A percentile compares a stretch with the other conserved stretches of the same genome.
Conservation (phyloP, 31 red algal genomes). For the Odonthalia washingtoniensis region DNA sequence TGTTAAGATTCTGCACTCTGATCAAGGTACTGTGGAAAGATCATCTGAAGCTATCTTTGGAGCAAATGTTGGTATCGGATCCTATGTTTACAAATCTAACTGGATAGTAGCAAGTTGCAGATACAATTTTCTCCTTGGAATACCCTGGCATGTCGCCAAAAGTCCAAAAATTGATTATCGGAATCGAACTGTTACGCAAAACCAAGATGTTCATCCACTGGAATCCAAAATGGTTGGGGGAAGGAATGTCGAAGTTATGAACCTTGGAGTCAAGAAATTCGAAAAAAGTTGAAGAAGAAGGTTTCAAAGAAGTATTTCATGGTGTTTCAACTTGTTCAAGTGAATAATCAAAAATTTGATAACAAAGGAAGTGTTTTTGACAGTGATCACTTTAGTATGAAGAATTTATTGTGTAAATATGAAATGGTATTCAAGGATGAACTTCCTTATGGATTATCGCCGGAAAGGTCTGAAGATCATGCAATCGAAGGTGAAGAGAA, state of each 20-base stretch:
- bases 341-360: too few species aligned
- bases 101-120: slow-evolving; percentile 18
- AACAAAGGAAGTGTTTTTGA: too few species aligned
- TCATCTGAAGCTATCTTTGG: background rate
- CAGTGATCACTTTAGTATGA: background rate
- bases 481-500: background rate
- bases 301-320: background rate
- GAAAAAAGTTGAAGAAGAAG: background rate
- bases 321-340: too few species aligned
- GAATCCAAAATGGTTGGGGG: background rate
- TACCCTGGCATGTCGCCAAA: slow-evolving; percentile 7
- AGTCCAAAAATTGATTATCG: background rate
- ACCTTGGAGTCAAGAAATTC: background rate
- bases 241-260: background rate
- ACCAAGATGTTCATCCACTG: background rate
- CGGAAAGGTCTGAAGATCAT: slow-evolving; percentile 4
- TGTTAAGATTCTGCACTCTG: too few species aligned
- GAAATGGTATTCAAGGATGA: slow-evolving; percentile 19
- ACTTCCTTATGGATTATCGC: slow-evolving; percentile 11
- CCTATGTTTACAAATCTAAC: slow-evolving; percentile 12
- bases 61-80: slow-evolving; percentile 2
- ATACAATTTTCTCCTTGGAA: slow-evolving; percentile 22
- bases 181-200: background rate
- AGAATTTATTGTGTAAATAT: background rate
- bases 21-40: background rate